Evolutionary conservation across 305 asterid species (phyloP).

Genomic region (Fraxinus sp.): DNA sequence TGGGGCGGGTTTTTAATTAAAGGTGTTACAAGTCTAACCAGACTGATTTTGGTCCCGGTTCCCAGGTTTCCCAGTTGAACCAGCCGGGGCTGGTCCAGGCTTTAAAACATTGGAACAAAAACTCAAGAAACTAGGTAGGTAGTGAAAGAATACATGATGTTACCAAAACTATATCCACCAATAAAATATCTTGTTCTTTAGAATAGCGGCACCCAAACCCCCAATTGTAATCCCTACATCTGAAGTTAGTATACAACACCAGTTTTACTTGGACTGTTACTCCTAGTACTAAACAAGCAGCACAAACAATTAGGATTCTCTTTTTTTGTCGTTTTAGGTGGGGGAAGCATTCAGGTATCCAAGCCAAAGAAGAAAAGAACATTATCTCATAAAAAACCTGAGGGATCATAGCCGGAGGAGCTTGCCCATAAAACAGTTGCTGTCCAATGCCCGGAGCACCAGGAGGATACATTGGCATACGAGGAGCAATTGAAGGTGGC

Average conservation of each 20-base stretch:
- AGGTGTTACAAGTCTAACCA: too few species aligned
- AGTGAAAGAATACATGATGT: neutral
- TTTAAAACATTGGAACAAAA: neutral
- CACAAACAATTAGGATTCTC: neutral
- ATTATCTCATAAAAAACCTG: neutral
- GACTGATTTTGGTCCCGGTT: too few species aligned
- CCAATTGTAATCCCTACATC: neutral
- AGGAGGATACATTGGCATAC: slow-evolving; percentile 23
- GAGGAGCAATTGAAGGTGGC: neutral
- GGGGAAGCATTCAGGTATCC: neutral
- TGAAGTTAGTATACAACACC: neutral
- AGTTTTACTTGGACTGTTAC: neutral
- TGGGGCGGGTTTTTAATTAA: too few species aligned
- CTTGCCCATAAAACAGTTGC: slow-evolving; percentile 7
- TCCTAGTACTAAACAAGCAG: neutral
- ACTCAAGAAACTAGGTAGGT: neutral
- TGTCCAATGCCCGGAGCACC: slow-evolving; percentile 23
- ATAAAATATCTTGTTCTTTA: neutral
- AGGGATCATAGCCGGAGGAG: slow-evolving; percentile 20
- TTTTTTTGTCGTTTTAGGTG: neutral
- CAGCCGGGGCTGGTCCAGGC: too few species aligned
- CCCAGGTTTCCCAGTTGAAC: too few species aligned
- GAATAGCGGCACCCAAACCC: neutral
- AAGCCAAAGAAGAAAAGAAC: neutral
- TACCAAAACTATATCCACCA: neutral